Evolutionary conservation across 1,139 yeast genomes (phyloP).

Genomic region (Hansenula lynferdii): DNA sequence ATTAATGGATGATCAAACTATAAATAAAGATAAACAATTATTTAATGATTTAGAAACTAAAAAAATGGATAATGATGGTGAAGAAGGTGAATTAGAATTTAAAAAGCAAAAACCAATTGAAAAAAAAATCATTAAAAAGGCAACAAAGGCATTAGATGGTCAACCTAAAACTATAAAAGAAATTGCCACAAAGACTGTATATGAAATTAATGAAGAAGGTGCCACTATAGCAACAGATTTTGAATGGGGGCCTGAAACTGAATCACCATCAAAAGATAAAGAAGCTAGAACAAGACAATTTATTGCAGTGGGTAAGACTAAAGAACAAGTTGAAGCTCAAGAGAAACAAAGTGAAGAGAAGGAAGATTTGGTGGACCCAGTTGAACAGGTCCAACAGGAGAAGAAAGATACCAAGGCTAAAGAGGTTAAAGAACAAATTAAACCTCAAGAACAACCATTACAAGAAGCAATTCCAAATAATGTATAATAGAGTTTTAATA

Average conservation of each 20-base stretch:
- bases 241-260: slow-evolving; percentile 5
- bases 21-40: slow-evolving; percentile 24
- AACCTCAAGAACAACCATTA: not conserved
- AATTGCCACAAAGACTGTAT: slow-evolving; percentile 16
- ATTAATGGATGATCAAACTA: slow-evolving; percentile 8
- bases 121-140: slow-evolving; percentile 11
- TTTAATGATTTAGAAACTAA: slow-evolving; percentile 17
- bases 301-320: not conserved
- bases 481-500: too few species aligned
- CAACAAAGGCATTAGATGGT: slow-evolving; percentile 3
- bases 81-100: slow-evolving; percentile 22
- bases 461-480: not conserved
- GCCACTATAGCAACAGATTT: slow-evolving; percentile 21
- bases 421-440: too few species aligned
- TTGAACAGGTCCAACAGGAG: not conserved
- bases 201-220: slow-evolving; percentile 23
- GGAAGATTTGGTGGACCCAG: not conserved
- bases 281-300: not conserved
- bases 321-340: not conserved
- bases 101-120: slow-evolving; percentile 18
- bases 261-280: not conserved
- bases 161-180: not conserved
- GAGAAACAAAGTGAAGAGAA: not conserved
- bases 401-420: not conserved
- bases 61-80: slow-evolving; percentile 19